Conservation (phyloP, 176 grass and related monocot genomes). For the Lolium perenne region DNA sequence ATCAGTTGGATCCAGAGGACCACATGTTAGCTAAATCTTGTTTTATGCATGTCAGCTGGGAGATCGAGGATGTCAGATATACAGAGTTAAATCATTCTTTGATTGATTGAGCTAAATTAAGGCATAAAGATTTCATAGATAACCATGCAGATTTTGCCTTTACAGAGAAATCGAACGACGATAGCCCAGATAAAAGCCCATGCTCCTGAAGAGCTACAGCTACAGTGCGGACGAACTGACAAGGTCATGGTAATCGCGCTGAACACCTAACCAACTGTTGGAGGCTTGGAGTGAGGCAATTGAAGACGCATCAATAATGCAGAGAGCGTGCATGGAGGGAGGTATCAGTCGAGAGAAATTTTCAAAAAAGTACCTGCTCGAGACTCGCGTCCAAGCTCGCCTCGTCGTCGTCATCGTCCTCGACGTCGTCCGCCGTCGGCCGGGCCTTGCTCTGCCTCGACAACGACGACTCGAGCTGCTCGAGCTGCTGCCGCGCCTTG, state of each 20-base stretch:
- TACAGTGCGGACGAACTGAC: background rate
- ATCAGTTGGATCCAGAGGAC: conserved; percentile 27
- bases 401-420: conserved; percentile 41
- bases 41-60: conserved; percentile 3
- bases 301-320: conserved; percentile 41
- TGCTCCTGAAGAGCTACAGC: background rate
- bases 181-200: background rate
- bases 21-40: background rate
- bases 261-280: conserved; percentile 36
- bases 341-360: background rate
- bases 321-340: conserved; percentile 46
- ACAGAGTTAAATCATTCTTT: background rate
- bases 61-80: background rate
- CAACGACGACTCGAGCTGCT: conserved; percentile 38
- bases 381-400: conserved; percentile 58
- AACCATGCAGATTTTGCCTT: background rate
- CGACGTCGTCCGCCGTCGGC: background rate
- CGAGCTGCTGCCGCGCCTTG: conserved; percentile 62
- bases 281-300: background rate
- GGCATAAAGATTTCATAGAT: background rate
- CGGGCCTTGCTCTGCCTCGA: conserved; percentile 25
- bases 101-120: background rate
- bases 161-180: background rate
- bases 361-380: conserved; percentile 46
- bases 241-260: conserved; percentile 25